Evolutionary conservation across 2,329 filamentous ascomycete genomes (phyloP).

Genomic region (Colletotrichum lupini): DNA sequence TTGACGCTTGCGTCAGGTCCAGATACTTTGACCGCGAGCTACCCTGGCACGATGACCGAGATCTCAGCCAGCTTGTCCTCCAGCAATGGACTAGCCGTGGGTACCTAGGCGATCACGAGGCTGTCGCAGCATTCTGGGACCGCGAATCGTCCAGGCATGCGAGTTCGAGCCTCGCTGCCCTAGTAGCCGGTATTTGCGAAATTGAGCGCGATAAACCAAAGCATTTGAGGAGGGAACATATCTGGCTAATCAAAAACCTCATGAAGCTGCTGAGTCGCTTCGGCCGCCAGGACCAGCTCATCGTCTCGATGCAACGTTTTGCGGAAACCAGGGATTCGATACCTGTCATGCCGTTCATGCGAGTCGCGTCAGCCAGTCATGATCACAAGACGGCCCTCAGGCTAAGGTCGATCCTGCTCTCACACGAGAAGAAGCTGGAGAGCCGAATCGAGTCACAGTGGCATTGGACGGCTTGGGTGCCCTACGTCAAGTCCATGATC

Average conservation of each 20-base stretch:
- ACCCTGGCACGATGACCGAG: conserved; percentile 16
- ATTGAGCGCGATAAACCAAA: neutral
- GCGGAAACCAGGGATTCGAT: neutral
- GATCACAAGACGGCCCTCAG: conserved; percentile 42
- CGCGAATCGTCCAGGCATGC: neutral
- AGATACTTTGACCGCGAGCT: conserved; percentile 17
- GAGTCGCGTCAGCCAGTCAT: conserved; percentile 34
- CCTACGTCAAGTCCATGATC: conserved; percentile 46
- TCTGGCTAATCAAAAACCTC: conserved; percentile 26
- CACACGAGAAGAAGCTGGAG: conserved; percentile 10
- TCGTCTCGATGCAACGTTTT: conserved; percentile 29
- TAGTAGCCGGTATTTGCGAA: conserved; percentile 6
- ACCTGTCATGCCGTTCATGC: conserved; percentile 6
- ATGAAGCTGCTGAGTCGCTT: conserved; percentile 33
- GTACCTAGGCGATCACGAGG: neutral
- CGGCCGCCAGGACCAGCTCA: conserved; percentile 30
- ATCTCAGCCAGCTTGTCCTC: conserved; percentile 37
- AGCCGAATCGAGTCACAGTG: conserved; percentile 36
- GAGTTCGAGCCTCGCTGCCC: conserved; percentile 14
- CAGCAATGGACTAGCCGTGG: conserved; percentile 39
- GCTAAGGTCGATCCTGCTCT: conserved; percentile 37
- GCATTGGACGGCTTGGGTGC: conserved; percentile 48
- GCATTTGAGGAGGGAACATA: neutral
- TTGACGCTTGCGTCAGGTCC: conserved; percentile 34
- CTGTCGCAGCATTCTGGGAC: neutral